phyloP scores from a whole-genome alignment of 805 yeast species.

The Yamadazyma sp. region DNA sequence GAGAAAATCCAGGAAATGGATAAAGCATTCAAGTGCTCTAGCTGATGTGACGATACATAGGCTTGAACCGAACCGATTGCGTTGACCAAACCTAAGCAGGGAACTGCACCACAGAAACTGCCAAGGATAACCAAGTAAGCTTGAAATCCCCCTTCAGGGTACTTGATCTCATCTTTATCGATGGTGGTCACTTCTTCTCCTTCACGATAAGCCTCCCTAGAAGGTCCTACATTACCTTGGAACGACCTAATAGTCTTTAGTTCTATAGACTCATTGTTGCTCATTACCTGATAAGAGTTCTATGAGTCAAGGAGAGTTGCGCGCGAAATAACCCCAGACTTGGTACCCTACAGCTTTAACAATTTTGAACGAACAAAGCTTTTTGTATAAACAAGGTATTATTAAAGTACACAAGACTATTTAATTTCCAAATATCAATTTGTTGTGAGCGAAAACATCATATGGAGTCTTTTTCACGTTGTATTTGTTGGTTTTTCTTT shows the following conservation, averaged over 20 bases:
- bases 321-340: too few species aligned
- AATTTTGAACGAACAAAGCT: neutral
- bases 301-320: neutral
- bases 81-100: constrained; percentile 57
- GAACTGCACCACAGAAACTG: constrained; percentile 53
- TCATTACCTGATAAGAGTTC: too few species aligned
- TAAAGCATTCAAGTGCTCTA: constrained; percentile 44
- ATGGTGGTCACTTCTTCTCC: neutral
- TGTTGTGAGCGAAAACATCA: constrained; percentile 17
- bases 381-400: constrained; percentile 5
- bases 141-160: constrained; percentile 59
- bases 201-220: neutral
- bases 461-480: constrained; percentile 17
- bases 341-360: too few species aligned
- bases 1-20: constrained; percentile 67
- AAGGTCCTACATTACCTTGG: neutral
- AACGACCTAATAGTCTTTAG: constrained; percentile 5
- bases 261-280: constrained; percentile 3
- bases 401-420: constrained; percentile 1
- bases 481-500: constrained; percentile 17
- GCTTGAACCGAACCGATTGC: constrained; percentile 64
- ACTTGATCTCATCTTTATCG: constrained; percentile 18
- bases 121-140: constrained; percentile 62
- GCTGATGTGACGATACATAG: constrained; percentile 55
- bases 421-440: constrained; percentile 12